Evolutionary conservation across 805 yeast species (phyloP), one percentile per base, ranked within the genome.

Genomic region (Kuraishia ogatae): DNA sequence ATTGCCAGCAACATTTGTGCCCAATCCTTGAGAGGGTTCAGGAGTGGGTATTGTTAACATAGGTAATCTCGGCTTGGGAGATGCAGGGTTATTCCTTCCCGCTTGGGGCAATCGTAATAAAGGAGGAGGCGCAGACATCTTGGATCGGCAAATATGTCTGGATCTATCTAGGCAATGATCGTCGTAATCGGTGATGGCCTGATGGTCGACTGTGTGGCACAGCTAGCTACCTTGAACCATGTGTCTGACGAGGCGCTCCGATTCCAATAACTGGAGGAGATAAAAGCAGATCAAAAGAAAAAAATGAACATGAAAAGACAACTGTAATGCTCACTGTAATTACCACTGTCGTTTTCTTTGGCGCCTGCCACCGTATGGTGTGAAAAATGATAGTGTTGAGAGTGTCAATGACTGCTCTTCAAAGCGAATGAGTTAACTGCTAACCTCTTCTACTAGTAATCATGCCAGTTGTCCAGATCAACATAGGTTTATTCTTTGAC

Each of bases 101-200:
- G 76, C 62, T 15, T 76, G 77, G 0, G 82, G 82, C 2, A 79
- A 80, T 39, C 73, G 72, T 49, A 77, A 62, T 48, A 71, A 66
- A 35, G 81, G 82, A 2, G 80, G 74, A 26, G 71, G 72, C 1
- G 71, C 64, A 75, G 43, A 35, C 43, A 35, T 35, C 13, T n/a
- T n/a, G n/a, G n/a, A 15, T 35, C 7, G 7, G 29, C 5, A 26
- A 26, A 35, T 5, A 15, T 35, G 43, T 7, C 2, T 10, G 43
- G n/a, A 8, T 11, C 43, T 35, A 11, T 35, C n/a, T 35, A 15
- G n/a, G 13, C 43, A 13, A 3, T 35, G 17, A 11, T 15, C 4
- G 43, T 35, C n/a, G 43, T 15, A 8, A 13, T 7, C 13, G 13
- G 43, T 6, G 29, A 6, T 5, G 29, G 10, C 8, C 29, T 6